Conservation (phyloP, 208 protist species). For the Naegleria gruberi region DNA sequence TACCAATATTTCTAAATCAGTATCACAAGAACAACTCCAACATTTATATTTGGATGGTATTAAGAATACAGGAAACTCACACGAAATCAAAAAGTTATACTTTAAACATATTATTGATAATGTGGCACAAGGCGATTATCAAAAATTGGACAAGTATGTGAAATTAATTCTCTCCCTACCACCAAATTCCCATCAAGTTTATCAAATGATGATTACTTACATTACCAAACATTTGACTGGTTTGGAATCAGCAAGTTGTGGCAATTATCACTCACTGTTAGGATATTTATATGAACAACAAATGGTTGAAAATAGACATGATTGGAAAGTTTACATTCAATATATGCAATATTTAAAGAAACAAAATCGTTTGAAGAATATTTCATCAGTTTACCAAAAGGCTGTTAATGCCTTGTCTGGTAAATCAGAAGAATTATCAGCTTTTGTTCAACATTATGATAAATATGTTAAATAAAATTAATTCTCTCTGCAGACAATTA, state of each 20-base stretch:
- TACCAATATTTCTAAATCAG: background rate
- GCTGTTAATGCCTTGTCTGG: background rate
- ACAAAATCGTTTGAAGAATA: background rate
- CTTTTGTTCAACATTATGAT: background rate
- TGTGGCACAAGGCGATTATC: background rate
- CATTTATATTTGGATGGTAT: background rate
- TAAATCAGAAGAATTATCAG: background rate
- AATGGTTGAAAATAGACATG: background rate
- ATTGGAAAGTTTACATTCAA: conserved; percentile 4
- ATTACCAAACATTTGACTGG: background rate
- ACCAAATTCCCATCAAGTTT: background rate
- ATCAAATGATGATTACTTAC: background rate
- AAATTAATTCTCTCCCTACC: background rate
- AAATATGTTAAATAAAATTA: background rate
- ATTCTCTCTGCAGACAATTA: too few species aligned
- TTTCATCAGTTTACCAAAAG: background rate
- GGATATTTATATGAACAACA: background rate
- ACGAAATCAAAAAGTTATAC: background rate
- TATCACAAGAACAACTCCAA: background rate
- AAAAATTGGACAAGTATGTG: background rate
- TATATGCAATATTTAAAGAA: background rate
- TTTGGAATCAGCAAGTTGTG: background rate
- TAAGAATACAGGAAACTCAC: background rate
- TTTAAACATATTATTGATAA: background rate
- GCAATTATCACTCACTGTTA: background rate